Evolutionary conservation across 345 rosid genomes (phyloP).

Genomic region (Eucalyptus marginata): DNA sequence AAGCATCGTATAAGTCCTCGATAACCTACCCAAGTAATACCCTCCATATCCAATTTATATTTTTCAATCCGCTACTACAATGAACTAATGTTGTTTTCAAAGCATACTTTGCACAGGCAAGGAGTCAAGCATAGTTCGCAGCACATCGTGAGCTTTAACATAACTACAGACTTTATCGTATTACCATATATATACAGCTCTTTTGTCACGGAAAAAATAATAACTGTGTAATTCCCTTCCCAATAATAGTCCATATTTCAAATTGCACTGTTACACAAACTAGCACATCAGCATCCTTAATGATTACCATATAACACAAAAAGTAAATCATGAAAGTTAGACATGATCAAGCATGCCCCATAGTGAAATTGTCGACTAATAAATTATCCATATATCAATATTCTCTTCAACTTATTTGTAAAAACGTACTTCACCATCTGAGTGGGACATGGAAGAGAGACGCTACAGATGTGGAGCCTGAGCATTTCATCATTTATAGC

Average conservation of each 20-base stretch:
- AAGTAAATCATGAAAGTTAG: background rate
- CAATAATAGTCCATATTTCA: background rate
- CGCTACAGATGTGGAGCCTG: background rate
- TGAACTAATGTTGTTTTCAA: background rate
- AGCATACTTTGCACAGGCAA: background rate
- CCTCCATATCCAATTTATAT: background rate
- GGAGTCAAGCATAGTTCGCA: background rate
- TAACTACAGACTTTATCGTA: background rate
- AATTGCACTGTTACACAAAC: background rate
- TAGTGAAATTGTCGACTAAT: background rate
- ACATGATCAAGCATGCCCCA: background rate
- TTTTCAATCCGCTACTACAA: background rate
- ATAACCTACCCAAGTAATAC: background rate
- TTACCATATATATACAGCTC: background rate
- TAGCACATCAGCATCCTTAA: background rate
- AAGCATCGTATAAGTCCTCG: background rate
- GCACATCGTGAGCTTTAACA: background rate
- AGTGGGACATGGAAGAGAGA: background rate
- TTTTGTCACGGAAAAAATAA: background rate
- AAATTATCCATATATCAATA: background rate
- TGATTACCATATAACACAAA: background rate
- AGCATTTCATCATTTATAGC: background rate
- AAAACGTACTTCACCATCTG: background rate
- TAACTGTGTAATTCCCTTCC: background rate
- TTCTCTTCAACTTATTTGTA: background rate